Percentiles rank a stretch among this genome's conserved stretches.
These are phyloP conservation scores for Drechmeria coniospora DNA, from an alignment of 2,329 filamentous ascomycete genomes.

Conservation along the genomic window DNA sequence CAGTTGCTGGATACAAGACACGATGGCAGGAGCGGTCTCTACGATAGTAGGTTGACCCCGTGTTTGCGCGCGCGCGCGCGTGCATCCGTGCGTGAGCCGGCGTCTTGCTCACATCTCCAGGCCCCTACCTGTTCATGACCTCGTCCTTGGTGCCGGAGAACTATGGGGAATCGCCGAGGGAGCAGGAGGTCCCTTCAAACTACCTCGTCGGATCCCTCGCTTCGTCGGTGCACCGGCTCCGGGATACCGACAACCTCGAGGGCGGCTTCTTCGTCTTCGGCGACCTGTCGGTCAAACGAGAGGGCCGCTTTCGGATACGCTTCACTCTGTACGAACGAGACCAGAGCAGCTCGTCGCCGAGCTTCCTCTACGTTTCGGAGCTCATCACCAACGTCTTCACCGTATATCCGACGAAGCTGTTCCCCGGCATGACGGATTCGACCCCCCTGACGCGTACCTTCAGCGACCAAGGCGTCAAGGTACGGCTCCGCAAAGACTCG, in stretches of 20 bases:
- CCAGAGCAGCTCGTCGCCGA: constrained; percentile 9
- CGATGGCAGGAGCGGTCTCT: constrained; percentile 8
- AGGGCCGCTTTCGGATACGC: constrained; percentile 56
- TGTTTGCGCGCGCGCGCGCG: no score
- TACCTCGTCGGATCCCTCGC: constrained; percentile 57
- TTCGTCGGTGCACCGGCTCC: constrained; percentile 69
- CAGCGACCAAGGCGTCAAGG: constrained; percentile 71
- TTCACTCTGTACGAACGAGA: constrained; percentile 53
- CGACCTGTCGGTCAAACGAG: constrained; percentile 63
- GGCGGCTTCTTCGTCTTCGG: constrained; percentile 85
- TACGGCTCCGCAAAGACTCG: constrained; percentile 72
- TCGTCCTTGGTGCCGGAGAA: constrained; percentile 26
- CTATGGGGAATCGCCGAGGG: constrained; percentile 22
- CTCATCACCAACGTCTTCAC: constrained; percentile 47
- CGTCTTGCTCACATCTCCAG: constrained; percentile 11
- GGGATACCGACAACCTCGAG: constrained; percentile 63
- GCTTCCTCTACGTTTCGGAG: constrained; percentile 9
- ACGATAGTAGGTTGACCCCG: constrained; percentile 11
- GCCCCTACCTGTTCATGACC: constrained; percentile 33
- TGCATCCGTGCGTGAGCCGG: neutral
- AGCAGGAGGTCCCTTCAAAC: constrained; percentile 20
- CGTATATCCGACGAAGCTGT: constrained; percentile 50
- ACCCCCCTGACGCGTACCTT: constrained; percentile 70
- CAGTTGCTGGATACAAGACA: constrained; percentile 34
- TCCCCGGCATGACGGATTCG: constrained; percentile 67